These are phyloP conservation scores for Suhomyces coccinellae DNA, from an alignment of 1,139 yeast species.

Conservation along the genomic window DNA sequence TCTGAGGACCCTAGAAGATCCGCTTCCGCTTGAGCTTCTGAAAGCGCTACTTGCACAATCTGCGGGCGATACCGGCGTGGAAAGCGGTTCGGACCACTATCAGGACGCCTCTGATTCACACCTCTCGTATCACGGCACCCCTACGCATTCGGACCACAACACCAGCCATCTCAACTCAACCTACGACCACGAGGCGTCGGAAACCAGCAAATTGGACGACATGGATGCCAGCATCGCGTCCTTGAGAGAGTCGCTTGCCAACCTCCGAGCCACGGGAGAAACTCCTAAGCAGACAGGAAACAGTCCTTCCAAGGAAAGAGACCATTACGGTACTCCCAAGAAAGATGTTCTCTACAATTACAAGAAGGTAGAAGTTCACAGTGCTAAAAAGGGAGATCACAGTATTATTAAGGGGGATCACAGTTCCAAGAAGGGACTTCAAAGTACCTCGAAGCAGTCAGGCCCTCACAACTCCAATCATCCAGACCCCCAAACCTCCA, in stretches of 20 bases:
- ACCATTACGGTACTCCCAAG: no score
- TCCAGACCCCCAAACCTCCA: no score
- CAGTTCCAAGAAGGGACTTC: no score
- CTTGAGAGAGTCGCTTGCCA: conserved; percentile 24
- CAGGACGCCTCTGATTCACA: conserved; percentile 12
- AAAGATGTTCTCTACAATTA: no score
- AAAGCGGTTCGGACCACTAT: conserved; percentile 8
- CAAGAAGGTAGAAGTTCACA: no score
- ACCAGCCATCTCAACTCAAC: neutral
- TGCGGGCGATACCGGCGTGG: neutral
- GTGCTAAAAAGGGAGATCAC: no score
- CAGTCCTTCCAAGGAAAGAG: no score
- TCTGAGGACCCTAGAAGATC: conserved; percentile 1
- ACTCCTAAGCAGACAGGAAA: neutral
- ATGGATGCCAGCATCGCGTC: conserved; percentile 28
- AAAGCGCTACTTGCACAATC: neutral
- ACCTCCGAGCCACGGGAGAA: conserved; percentile 13
- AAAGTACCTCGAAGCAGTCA: no score
- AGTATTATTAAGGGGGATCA: no score
- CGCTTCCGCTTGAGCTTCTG: conserved; percentile 7
- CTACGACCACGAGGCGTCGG: neutral
- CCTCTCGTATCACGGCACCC: conserved; percentile 2
- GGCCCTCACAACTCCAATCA: no score
- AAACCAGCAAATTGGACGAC: conserved; percentile 10
- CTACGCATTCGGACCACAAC: conserved; percentile 1